Conservation (phyloP, 2,329 filamentous ascomycete genomes). For the Diaporthe sp. region DNA sequence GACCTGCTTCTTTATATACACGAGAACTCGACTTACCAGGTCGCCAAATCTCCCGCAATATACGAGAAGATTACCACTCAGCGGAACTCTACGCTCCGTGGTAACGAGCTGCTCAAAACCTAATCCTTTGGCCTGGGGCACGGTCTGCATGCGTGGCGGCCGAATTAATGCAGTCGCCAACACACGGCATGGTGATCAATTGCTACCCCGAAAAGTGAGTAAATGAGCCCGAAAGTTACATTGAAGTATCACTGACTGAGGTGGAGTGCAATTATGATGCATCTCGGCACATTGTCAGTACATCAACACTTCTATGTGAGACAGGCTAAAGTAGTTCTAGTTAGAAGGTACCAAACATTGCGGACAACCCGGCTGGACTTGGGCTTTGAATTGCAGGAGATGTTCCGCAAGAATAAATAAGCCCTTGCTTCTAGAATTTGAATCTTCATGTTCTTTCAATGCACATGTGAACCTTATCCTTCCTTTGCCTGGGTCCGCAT, state of each 20-base stretch:
- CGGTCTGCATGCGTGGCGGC: neutral
- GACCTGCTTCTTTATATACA: neutral
- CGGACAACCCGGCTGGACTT: neutral
- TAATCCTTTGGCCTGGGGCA: neutral
- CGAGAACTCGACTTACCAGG: neutral
- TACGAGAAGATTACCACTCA: neutral
- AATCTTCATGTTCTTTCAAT: neutral
- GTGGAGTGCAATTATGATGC: neutral
- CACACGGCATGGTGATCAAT: neutral
- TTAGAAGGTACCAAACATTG: neutral
- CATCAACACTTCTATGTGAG: neutral
- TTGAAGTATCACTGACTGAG: neutral
- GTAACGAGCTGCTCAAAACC: neutral
- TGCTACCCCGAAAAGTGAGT: neutral
- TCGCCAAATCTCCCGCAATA: neutral
- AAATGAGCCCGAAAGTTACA: neutral
- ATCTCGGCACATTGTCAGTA: neutral
- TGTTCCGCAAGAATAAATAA: too few species aligned
- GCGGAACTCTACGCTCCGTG: neutral
- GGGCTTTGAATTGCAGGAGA: neutral
- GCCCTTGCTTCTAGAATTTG: neutral
- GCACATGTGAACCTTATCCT: neutral
- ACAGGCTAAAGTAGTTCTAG: too few species aligned
- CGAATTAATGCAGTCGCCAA: neutral
- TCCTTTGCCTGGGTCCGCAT: neutral